Conservation (phyloP, 176 grass and related monocot genomes). For the Cymbopogon citratus region DNA sequence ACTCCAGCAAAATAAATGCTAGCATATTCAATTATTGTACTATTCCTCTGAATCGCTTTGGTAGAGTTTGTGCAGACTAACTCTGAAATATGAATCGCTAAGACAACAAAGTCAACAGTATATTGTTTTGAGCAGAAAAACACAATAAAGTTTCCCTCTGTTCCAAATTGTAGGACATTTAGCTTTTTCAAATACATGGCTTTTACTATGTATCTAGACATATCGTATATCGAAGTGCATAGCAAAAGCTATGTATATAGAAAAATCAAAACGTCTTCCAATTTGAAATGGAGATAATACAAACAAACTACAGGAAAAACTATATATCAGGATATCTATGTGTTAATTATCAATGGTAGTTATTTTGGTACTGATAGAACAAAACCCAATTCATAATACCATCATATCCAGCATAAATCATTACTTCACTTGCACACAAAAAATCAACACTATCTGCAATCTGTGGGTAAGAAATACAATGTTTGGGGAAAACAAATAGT, state of each 20-base stretch:
- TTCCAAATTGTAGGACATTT: neutral
- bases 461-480: neutral
- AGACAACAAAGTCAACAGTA: neutral
- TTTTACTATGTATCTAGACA: neutral
- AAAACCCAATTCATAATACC: neutral
- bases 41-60: neutral
- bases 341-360: neutral
- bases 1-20: neutral
- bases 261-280: neutral
- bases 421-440: neutral
- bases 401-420: neutral
- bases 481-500: neutral
- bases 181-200: neutral
- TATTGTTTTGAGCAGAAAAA: conserved; percentile 10
- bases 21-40: neutral
- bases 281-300: neutral
- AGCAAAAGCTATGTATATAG: neutral
- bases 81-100: neutral
- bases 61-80: neutral
- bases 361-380: neutral
- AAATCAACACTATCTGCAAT: neutral
- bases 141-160: neutral
- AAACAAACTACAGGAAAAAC: neutral
- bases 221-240: neutral
- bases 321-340: neutral